Evolutionary conservation across 202 grass and related monocot genomes (phyloP).

Genomic region (Setaria viridis): DNA sequence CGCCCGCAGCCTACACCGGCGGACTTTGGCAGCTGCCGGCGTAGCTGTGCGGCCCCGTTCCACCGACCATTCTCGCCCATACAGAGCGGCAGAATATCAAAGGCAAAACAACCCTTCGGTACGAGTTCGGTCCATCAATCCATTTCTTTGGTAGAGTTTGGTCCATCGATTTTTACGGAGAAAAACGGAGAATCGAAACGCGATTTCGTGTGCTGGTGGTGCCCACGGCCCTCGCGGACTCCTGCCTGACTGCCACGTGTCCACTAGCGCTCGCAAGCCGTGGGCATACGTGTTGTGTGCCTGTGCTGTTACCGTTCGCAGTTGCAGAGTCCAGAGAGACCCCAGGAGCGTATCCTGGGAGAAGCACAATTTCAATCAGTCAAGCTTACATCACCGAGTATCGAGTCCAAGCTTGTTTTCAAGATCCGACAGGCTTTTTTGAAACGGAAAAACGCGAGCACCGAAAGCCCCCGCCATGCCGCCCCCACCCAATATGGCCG

Average conservation of each 20-base stretch:
- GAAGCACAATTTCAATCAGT: neutral
- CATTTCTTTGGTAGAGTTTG: neutral
- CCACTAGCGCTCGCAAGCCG: neutral
- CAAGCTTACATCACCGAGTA: neutral
- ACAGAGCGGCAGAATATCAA: neutral
- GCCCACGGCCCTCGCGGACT: neutral
- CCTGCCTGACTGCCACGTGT: neutral
- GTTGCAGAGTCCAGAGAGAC: too few relatives aligned
- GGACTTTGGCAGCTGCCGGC: constrained; percentile 30
- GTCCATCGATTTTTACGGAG: neutral
- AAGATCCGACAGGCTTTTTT: neutral
- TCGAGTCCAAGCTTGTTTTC: neutral
- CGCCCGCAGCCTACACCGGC: neutral
- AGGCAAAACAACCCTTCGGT: neutral
- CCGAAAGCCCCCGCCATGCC: constrained; percentile 18
- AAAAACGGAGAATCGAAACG: neutral
- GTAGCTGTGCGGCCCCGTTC: neutral
- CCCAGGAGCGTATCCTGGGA: neutral
- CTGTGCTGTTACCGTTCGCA: neutral
- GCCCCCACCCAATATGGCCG: neutral
- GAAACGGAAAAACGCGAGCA: neutral
- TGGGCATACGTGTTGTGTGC: neutral
- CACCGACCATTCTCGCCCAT: constrained; percentile 44
- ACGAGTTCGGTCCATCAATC: neutral
- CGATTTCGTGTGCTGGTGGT: neutral